Conservation (phyloP, 2,329 filamentous ascomycete species). For the Pleoardoris graminearum region DNA sequence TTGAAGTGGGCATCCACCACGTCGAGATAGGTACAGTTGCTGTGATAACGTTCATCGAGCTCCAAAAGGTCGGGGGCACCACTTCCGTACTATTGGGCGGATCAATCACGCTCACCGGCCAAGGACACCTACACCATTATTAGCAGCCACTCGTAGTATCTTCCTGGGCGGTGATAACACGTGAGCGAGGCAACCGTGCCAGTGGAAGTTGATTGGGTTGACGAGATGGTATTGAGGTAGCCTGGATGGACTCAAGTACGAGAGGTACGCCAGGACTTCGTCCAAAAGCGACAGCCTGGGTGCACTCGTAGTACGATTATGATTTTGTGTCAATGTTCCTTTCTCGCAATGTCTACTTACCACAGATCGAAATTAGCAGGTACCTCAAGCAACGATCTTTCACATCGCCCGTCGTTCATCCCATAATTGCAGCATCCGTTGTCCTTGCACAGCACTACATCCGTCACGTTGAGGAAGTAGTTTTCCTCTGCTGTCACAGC, state of each 20-base stretch:
- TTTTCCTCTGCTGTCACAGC: neutral
- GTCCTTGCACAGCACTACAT: constrained; percentile 3
- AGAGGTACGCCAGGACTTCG: no score
- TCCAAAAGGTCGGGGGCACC: neutral
- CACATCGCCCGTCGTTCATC: neutral
- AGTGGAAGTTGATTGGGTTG: no score
- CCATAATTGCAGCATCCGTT: constrained; percentile 6
- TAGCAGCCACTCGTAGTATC: no score
- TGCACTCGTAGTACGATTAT: no score
- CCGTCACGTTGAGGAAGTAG: neutral
- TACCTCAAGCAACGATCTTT: neutral
- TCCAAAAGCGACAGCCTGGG: no score
- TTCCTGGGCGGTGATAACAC: no score
- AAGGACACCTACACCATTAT: neutral
- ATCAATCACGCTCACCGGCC: neutral
- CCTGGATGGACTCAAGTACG: no score
- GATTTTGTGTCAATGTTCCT: no score
- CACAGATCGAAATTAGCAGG: neutral
- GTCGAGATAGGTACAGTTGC: neutral
- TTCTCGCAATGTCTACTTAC: neutral
- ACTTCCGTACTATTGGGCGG: neutral
- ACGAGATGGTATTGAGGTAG: no score
- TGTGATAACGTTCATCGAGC: neutral
- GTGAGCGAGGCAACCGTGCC: no score
- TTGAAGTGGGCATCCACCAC: no score